Percentiles rank a stretch among this genome's conserved stretches.
Evolutionary conservation across 306 rosid genomes (phyloP).

Genomic region (Delonix regia): DNA sequence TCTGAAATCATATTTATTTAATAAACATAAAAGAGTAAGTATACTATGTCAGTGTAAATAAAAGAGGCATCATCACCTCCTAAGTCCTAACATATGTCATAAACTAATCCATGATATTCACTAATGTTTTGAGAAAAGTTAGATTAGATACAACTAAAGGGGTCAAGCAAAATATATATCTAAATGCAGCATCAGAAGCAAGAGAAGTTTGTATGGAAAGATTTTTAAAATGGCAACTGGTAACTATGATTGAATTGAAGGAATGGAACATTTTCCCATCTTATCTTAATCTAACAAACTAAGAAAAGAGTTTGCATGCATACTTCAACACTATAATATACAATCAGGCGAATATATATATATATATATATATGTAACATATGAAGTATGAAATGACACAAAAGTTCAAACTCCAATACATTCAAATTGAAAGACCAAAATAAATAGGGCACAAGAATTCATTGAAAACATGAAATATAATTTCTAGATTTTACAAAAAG

Average conservation of each 20-base stretch:
- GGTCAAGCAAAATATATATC: not conserved
- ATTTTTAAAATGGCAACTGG: not conserved
- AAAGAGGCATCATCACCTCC: not conserved
- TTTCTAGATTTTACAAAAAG: not conserved
- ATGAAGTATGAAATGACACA: not conserved
- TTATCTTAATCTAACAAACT: not conserved
- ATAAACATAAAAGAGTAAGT: conserved; percentile 24
- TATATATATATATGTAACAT: no score
- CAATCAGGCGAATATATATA: not conserved
- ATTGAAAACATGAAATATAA: not conserved
- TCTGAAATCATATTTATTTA: conserved; percentile 39
- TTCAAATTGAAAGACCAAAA: not conserved
- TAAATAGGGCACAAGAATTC: not conserved
- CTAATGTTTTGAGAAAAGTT: conserved; percentile 10
- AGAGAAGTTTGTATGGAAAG: not conserved
- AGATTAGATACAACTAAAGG: conserved; percentile 25
- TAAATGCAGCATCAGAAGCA: not conserved
- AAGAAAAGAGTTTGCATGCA: not conserved
- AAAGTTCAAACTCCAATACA: not conserved
- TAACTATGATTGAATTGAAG: not conserved
- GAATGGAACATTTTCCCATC: not conserved
- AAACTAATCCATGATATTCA: conserved; percentile 9
- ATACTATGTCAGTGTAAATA: not conserved
- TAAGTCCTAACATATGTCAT: conserved; percentile 1
- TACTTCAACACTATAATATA: not conserved